Conservation (phyloP, 2,329 filamentous ascomycete species). For the Diaporthe velutina region DNA sequence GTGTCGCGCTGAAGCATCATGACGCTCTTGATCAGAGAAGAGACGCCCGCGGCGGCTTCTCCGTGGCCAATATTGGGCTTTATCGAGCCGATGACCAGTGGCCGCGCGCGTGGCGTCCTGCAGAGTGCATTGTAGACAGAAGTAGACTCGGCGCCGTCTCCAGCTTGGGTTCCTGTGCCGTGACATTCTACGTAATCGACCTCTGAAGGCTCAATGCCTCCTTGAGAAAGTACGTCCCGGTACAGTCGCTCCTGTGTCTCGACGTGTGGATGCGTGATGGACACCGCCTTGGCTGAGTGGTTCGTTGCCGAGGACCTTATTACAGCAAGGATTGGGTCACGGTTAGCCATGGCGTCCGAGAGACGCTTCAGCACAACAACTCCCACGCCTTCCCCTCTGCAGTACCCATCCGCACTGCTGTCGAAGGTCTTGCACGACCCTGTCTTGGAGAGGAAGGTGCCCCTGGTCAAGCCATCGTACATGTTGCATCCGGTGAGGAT, state of each 20-base stretch:
- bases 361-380: conserved; percentile 62
- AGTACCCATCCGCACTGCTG: conserved; percentile 60
- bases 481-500: conserved; percentile 75
- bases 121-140: conserved; percentile 72
- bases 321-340: conserved; percentile 53
- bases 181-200: conserved; percentile 91
- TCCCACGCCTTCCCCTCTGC: conserved; percentile 61
- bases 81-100: conserved; percentile 71
- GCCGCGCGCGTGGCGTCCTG: conserved; percentile 44
- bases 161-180: conserved; percentile 88
- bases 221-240: conserved; percentile 76
- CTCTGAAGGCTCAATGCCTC: conserved; percentile 80
- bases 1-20: conserved; percentile 40
- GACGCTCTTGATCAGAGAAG: conserved; percentile 42
- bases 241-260: conserved; percentile 81
- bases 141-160: conserved; percentile 84
- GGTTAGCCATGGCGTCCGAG: conserved; percentile 58
- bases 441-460: conserved; percentile 68
- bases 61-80: conserved; percentile 54
- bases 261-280: conserved; percentile 72
- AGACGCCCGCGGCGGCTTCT: conserved; percentile 40
- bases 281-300: conserved; percentile 71
- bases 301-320: conserved; percentile 67
- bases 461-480: conserved; percentile 72
- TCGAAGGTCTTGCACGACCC: conserved; percentile 52